Evolutionary conservation across 179 eudicot genomes (phyloP), one percentile per base, ranked within the genome.

Genomic region (Sideroxylon spinosum): DNA sequence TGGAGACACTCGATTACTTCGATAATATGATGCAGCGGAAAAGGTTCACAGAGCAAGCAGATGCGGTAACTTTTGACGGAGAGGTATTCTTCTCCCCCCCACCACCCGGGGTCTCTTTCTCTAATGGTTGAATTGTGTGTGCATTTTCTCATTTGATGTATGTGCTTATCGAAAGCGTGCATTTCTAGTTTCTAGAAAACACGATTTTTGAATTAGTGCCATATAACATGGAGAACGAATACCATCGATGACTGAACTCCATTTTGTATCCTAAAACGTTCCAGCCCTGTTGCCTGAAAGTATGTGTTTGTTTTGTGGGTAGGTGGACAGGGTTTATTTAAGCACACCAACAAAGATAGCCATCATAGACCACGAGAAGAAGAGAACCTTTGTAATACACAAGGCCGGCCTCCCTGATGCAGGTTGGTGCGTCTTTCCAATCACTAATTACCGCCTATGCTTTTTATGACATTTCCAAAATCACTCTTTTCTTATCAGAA

Each of bases 361-460:
- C 46, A 78, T 90, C 37, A 89, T 93, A 75, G 97, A 93, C 83
- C 97, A 93, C 75, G 92, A 91, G 86, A 93, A 89, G 88, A 93
- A 93, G 81, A 87, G 95, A 77, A 93, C 95, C 9, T 91, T 82
- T 84, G 97, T 89, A 22, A 79, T 93, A 14, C 88, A 87, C 76
- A 93, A 89, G 83, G 90, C 86, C 17, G 92, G 95, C 77, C 73
- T 91, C 81, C 90, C 90, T 22, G 97, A 93, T 91, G 89, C 95
- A 86, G 97, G 97, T 88, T 72, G 60, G 78, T 75, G 57, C 68
- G 19, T 29, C 69, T 19, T 65, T 59, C 44, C 46, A 57, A 28
- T 55, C 66, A 19, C 11, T 37, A 17, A 6, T 19, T 28, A 1
- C 6, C 71, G 19, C 28, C 37, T 37, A 37, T 37, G 44, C 44